Base-by-base conservation (phyloP, 257 asterid species). In the Linaria vulgaris region DNA sequence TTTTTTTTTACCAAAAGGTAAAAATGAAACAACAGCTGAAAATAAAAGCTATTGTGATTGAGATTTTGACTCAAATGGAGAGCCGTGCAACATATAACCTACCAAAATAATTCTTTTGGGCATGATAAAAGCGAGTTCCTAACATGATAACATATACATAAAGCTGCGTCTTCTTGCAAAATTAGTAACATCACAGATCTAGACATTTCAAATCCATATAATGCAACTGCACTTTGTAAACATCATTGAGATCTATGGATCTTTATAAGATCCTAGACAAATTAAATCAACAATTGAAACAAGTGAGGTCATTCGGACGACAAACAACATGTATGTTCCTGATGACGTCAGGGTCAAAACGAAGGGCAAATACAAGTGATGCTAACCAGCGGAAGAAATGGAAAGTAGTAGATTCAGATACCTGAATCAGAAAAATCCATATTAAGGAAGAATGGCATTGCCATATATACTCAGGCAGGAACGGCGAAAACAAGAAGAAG, bases 391-490 rank as follows among this genome's bases (percentile, higher is more conserved):
- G 48, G 59, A 17, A 59, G 59, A 64, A 50, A 55, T 50, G 34
- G n/a, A 72, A 19, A 60, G 51, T 13, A 27, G 44, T 61, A 48
- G 45, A 47, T 48, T 50, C 41, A 51, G 58, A 59, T 72, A 67
- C 72, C 63, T 55, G 73, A 60, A 21, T 54, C 66, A 0, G 60
- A 59, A 58, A 55, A 55, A 70, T 70, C 64, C 58, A 53, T 30
- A 69, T 39, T 46, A 27, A 38, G 41, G 38, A 65, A 50, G 38
- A 65, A 50, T 52, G 19, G 47, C 65, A 55, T 68, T 20, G 59
- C 71, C 79, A 74, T 67, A 17, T 55, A 62, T 19, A 68, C 69
- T 25, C 67, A 64, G 59, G 38, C 13, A 48, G 63, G 50, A 52
- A 45, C 19, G 43, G 59, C 56, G 31, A 54, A 34, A 25, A 55